These are phyloP conservation scores for Ophiostoma piceae DNA, from an alignment of 2,329 filamentous ascomycete species.

Conservation along the genomic window DNA sequence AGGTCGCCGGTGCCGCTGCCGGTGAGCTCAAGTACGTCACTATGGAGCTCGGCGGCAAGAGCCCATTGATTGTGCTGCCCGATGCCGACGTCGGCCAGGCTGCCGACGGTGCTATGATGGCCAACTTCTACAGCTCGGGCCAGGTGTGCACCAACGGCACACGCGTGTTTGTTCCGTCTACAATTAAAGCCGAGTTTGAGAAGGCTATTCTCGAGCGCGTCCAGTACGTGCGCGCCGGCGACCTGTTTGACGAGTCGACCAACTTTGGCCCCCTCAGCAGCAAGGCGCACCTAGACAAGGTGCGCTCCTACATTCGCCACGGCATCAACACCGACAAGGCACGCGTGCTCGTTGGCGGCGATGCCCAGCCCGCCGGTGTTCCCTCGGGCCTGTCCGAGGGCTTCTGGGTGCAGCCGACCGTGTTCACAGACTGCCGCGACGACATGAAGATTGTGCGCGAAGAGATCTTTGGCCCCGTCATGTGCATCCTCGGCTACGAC, in stretches of 20 bases:
- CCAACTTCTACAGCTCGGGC: slow-evolving; percentile 86
- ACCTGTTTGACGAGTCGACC: slow-evolving; percentile 64
- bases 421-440: slow-evolving; percentile 83
- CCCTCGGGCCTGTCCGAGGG: slow-evolving; percentile 51
- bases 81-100: slow-evolving; percentile 73
- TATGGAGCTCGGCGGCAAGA: slow-evolving; percentile 66
- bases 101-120: slow-evolving; percentile 88
- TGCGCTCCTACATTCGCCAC: slow-evolving; percentile 68
- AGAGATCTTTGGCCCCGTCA: slow-evolving; percentile 86
- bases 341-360: slow-evolving; percentile 66
- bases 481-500: slow-evolving; percentile 72
- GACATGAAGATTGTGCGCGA: slow-evolving; percentile 72
- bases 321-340: slow-evolving; percentile 70
- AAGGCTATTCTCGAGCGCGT: slow-evolving; percentile 61
- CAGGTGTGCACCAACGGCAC: slow-evolving; percentile 94
- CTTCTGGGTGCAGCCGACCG: slow-evolving; percentile 79
- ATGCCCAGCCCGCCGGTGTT: slow-evolving; percentile 44
- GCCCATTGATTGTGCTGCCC: slow-evolving; percentile 63
- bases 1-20: slow-evolving; percentile 56
- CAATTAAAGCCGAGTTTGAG: slow-evolving; percentile 49
- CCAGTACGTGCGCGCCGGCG: slow-evolving; percentile 62
- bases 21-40: slow-evolving; percentile 63
- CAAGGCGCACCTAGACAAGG: slow-evolving; percentile 68
- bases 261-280: slow-evolving; percentile 85
- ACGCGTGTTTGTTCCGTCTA: slow-evolving; percentile 70